Base-by-base conservation (phyloP, 495 filamentous ascomycete species). In the Penicillium paradoxum region DNA sequence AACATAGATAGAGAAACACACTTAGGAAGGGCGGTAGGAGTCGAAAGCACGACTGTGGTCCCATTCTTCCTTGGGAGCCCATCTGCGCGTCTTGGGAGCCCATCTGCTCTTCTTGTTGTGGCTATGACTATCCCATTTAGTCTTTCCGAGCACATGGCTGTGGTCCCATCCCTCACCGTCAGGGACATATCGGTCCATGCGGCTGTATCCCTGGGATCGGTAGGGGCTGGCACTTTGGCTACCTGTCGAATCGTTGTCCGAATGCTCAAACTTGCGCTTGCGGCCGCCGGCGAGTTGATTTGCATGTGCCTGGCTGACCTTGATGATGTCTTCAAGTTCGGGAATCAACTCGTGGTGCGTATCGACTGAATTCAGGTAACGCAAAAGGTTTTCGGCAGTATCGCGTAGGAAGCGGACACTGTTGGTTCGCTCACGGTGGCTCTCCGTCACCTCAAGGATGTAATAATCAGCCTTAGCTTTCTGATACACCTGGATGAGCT, bases 401-500 rank as follows among this genome's bases (percentile, higher is more conserved):
- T 79, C 76, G 3, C 75, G 74, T 17, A 79, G 69, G 43, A 77
- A 79, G 7, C 70, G 68, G n/a, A 73, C 70, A 9, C 63, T 64
- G 27, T 48, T 61, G 19, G 67, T 65, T 18, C 45, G 47, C 2
- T 59, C 54, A n/a, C 60, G 58, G 13, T 66, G 57, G 29, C 19
- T 50, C 3, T 60, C 40, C 5, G 43, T 49, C 3, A 57, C 58
- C 6, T 44, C 45, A 24, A 53, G 41, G 15, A 36, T 45, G 47
- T 68, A 67, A 54, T 71, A 75, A 3, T 77, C 69, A 3, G 65
- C 55, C 29, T 69, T 72, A 17, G 76, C 75, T 24, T 52, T 47
- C 14, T 65, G 54, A 61, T 73, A 79, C 13, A 71, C 57, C 2
- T 55, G 51, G 37, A 71, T 46, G 4, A 77, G 60, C 15, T 71